These are phyloP conservation scores for Nitzschia inconspicua DNA, from an alignment of 108 stramenopile genomes.

Conservation along the genomic window DNA sequence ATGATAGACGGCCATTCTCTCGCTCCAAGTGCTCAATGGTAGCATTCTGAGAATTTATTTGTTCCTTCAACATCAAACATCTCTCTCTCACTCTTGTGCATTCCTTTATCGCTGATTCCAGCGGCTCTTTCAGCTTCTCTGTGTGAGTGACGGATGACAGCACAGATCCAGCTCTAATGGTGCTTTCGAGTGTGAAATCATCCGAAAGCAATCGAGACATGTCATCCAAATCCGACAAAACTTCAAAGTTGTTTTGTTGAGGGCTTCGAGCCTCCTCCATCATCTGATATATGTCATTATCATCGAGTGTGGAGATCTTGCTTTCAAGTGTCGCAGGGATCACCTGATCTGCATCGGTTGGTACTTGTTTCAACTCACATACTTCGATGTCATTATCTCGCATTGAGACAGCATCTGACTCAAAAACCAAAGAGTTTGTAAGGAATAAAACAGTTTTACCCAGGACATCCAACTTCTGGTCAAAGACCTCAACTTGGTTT, in stretches of 20 bases:
- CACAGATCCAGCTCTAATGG: conserved; percentile 3
- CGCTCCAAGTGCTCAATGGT: conserved; percentile 14
- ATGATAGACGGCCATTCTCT: conserved; percentile 21
- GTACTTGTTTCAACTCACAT: conserved; percentile 1
- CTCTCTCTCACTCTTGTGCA: conserved; percentile 24
- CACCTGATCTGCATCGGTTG: not conserved
- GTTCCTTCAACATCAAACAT: conserved; percentile 13
- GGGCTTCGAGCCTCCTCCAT: conserved; percentile 29
- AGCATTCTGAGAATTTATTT: conserved; percentile 15
- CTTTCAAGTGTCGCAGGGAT: too few relatives aligned
- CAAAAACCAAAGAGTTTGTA: conserved; percentile 26
- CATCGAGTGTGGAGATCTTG: not conserved
- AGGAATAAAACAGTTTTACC: conserved; percentile 20
- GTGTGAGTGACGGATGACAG: conserved; percentile 2
- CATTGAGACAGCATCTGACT: conserved; percentile 20
- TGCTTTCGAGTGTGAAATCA: conserved; percentile 25
- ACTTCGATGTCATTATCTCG: not conserved
- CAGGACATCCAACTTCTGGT: conserved; percentile 9
- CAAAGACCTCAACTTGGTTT: conserved; percentile 7
- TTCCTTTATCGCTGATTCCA: conserved; percentile 28
- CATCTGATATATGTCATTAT: conserved; percentile 14
- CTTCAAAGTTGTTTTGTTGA: not conserved
- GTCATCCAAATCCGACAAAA: conserved; percentile 13
- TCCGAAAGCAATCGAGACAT: conserved; percentile 16
- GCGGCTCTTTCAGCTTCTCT: conserved; percentile 15